Percentiles rank a stretch among this genome's conserved stretches.
Evolutionary conservation across 768 basidiomycete species (phyloP).

Genomic region (Tylopilus balloui): DNA sequence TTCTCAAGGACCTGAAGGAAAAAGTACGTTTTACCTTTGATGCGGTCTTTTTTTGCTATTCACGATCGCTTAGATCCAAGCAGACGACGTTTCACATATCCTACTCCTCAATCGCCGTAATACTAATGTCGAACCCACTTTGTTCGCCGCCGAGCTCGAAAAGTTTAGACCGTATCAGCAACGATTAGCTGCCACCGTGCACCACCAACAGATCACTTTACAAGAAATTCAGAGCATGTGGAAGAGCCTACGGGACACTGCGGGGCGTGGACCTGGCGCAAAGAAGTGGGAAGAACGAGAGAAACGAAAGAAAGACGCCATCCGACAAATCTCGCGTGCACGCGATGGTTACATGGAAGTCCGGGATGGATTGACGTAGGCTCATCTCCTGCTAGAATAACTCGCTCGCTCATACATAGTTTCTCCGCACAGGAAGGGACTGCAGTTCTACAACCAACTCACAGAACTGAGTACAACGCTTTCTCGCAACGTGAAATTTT

Average conservation of each 20-base stretch:
- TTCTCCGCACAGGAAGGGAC: conserved; percentile 59
- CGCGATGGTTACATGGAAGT: conserved; percentile 86
- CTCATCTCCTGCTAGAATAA: conserved; percentile 18
- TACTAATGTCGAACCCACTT: conserved; percentile 71
- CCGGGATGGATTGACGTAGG: conserved; percentile 76
- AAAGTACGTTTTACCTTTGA: conserved; percentile 50
- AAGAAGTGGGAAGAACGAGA: conserved; percentile 81
- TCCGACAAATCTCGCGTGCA: conserved; percentile 67
- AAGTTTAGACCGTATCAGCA: conserved; percentile 93
- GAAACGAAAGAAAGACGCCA: conserved; percentile 69
- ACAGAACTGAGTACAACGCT: conserved; percentile 58
- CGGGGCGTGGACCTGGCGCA: conserved; percentile 72
- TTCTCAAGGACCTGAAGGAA: conserved; percentile 92
- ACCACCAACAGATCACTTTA: conserved; percentile 67
- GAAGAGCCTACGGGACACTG: conserved; percentile 67
- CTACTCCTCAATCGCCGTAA: conserved; percentile 88
- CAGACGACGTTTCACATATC: conserved; percentile 93
- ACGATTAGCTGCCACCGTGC: conserved; percentile 70
- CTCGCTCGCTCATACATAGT: conserved; percentile 1
- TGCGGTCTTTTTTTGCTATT: background rate
- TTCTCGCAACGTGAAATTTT: conserved; percentile 53
- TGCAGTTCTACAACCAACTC: conserved; percentile 85
- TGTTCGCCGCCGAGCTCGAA: conserved; percentile 92
- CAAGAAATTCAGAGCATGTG: conserved; percentile 74
- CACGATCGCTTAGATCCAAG: conserved; percentile 65